phyloP scores from a whole-genome alignment of 306 rosid genomes.

The Lablab purpureus region DNA sequence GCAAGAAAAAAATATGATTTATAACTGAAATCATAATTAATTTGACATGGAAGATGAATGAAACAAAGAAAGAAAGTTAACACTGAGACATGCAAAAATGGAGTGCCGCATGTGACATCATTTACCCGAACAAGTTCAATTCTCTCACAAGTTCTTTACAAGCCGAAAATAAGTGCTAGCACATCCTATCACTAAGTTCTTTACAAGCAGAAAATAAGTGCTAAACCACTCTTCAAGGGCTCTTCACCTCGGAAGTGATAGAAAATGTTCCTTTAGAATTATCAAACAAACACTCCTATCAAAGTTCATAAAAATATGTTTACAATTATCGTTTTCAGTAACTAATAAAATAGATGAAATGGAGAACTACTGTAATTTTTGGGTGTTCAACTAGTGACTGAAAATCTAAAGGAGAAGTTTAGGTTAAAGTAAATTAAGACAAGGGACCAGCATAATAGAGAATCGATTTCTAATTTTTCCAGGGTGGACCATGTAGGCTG shows the following conservation, averaged over 20 bases:
- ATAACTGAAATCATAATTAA: neutral
- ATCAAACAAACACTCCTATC: neutral
- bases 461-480: neutral
- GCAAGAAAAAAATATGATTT: constrained; percentile 23
- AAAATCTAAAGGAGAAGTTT: neutral
- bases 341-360: neutral
- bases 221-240: neutral
- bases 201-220: neutral
- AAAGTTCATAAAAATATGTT: neutral
- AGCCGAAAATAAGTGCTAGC: neutral
- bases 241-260: neutral
- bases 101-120: neutral
- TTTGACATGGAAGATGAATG: constrained; percentile 16
- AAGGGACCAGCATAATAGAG: neutral
- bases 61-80: constrained; percentile 4
- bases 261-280: constrained; percentile 3
- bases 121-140: constrained; percentile 21
- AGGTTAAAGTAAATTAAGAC: neutral
- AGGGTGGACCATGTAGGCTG: neutral
- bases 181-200: neutral
- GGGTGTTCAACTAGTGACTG: neutral
- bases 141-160: neutral
- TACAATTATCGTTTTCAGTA: neutral
- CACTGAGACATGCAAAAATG: neutral
- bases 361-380: neutral